Evolutionary conservation across 2,329 filamentous ascomycete genomes (phyloP).

Genomic region (Fusarium sp.): DNA sequence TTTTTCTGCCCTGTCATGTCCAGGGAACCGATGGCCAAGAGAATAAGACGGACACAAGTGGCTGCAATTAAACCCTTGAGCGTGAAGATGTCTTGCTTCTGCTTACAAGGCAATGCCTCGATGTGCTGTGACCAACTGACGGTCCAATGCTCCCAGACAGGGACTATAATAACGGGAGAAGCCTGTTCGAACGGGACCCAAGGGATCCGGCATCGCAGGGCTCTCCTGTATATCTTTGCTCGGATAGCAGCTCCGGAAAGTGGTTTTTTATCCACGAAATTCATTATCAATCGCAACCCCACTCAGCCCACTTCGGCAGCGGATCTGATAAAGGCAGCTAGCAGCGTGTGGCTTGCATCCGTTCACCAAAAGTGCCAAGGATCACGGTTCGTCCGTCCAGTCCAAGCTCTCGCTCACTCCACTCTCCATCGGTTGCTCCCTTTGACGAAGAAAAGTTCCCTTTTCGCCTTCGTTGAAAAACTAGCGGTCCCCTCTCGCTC

Average conservation of each 20-base stretch:
- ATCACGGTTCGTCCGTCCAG: conserved; percentile 26
- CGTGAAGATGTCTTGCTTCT: neutral
- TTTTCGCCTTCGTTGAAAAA: conserved; percentile 25
- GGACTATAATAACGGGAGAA: neutral
- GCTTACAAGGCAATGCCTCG: neutral
- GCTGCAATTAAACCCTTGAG: conserved; percentile 8
- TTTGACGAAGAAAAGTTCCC: neutral
- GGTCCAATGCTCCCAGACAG: neutral
- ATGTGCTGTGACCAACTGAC: neutral
- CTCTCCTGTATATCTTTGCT: neutral
- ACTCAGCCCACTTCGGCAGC: conserved; percentile 17
- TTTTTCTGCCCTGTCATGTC: neutral
- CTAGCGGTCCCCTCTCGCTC: conserved; percentile 2
- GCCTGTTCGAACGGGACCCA: neutral
- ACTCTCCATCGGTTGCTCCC: conserved; percentile 18
- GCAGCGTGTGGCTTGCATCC: conserved; percentile 16
- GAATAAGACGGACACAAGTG: conserved; percentile 4
- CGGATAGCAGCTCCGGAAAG: conserved; percentile 14
- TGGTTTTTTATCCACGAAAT: conserved; percentile 17
- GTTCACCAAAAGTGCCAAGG: conserved; percentile 24
- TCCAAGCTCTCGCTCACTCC: conserved; percentile 22
- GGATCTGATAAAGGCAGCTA: conserved; percentile 40
- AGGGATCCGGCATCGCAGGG: neutral
- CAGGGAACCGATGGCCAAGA: conserved; percentile 16
- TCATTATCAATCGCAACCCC: conserved; percentile 36